Evolutionary conservation across 2,329 filamentous ascomycete genomes (phyloP), one percentile per base, ranked within the genome.

Genomic region (Ophiostoma perfectum): DNA sequence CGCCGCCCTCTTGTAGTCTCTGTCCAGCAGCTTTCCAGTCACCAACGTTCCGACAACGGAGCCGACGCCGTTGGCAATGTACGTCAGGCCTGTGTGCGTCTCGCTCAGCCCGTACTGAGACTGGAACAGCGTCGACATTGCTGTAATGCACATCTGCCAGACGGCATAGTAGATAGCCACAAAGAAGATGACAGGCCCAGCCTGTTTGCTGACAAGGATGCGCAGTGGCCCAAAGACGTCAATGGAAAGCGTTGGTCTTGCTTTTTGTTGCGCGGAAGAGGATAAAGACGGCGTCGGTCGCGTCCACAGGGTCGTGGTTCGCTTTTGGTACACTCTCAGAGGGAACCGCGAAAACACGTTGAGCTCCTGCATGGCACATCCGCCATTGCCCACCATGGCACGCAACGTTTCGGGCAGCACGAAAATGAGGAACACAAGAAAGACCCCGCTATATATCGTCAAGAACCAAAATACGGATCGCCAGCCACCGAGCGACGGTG

Each of bases 401-500:
- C 84, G 81, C 68, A 82, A 82, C 3, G 84, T 86, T 75, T 87
- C 84, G 0, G 87, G 88, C 9, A 89, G 79, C 5, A 84, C 79
- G 4, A 88, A 71, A 3, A 83, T 72, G 69, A 86, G 84, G 0
- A 84, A 80, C 1, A 88, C 68, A 44, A 88, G 75, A 75, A 83
- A 86, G 0, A 78, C 77, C 3, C 76, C 75, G 42, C 81, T 78
- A 64, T 84, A 78, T 45, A 90, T 87, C 41, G 84, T 80, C 66
- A 88, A 80, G 72, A 90, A 89, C 88, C 88, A 90, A 73, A 90
- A 90, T 66, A 90, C 85, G 64, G 84, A 81, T 16, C 84, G 79
- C 88, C 88, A 91, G 11, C 86, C 87, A 11, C 41, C 41, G 9
- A 47, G 18, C 0, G 89, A 80, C 4, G 36, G 41, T 68, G 83